These are phyloP conservation scores for Arthrobotrys pseudoclavata DNA, from an alignment of 2,329 filamentous ascomycete genomes.

Conservation along the genomic window DNA sequence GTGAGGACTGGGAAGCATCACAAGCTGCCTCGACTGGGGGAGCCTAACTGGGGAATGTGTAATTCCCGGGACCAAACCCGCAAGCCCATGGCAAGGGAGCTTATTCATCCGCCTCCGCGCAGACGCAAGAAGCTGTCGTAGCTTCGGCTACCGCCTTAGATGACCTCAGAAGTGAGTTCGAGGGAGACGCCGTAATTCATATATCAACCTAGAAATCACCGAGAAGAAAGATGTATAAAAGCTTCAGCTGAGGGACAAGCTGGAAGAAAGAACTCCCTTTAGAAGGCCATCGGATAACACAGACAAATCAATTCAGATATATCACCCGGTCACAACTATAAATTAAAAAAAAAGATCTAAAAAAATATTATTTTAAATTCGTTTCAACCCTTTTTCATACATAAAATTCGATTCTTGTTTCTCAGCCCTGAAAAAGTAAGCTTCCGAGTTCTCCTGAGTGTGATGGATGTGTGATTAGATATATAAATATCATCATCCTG, in stretches of 20 bases:
- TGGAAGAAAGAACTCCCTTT: conserved; percentile 31
- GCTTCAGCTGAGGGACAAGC: conserved; percentile 33
- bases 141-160: conserved; percentile 42
- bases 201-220: conserved; percentile 48
- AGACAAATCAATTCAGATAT: conserved; percentile 42
- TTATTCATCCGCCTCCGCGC: conserved; percentile 31
- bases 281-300: conserved; percentile 59
- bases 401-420: conserved; percentile 51
- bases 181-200: conserved; percentile 41
- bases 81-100: conserved; percentile 9
- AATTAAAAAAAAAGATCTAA: conserved; percentile 37
- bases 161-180: conserved; percentile 35
- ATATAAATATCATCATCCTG: conserved; percentile 46
- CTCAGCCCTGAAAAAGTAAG: conserved; percentile 44
- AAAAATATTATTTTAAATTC: conserved; percentile 51
- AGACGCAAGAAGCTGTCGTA: conserved; percentile 54
- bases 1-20: background rate
- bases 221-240: conserved; percentile 30
- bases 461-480: conserved; percentile 6
- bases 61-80: conserved; percentile 30
- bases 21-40: conserved; percentile 18
- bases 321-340: conserved; percentile 54
- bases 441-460: conserved; percentile 28
- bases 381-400: conserved; percentile 38
- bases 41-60: conserved; percentile 47